Conservation (phyloP, 257 asterid species). For the Gynochthodes officinalis region DNA sequence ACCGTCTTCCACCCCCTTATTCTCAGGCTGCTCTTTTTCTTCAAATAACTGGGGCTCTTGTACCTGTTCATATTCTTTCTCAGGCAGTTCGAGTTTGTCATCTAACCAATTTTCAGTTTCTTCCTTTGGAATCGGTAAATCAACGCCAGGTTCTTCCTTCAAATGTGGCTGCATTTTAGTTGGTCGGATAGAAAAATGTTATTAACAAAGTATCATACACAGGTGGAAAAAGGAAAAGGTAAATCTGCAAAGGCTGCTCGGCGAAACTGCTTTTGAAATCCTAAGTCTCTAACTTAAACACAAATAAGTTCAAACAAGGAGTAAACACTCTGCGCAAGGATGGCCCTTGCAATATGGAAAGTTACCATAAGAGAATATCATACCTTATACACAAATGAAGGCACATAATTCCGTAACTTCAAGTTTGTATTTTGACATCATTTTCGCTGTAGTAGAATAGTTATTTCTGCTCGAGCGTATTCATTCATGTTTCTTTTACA, state of each 20-base stretch:
- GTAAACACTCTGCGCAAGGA: background rate
- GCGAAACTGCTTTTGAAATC: background rate
- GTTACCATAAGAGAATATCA: background rate
- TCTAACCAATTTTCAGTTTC: slow-evolving; percentile 19
- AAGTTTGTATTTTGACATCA: background rate
- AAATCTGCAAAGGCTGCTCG: background rate
- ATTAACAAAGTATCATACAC: background rate
- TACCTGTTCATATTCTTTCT: background rate
- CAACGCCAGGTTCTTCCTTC: slow-evolving; percentile 25
- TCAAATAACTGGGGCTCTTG: slow-evolving; percentile 18
- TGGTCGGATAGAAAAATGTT: slow-evolving; percentile 2
- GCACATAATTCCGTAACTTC: background rate
- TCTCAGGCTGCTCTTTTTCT: slow-evolving; percentile 14
- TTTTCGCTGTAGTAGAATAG: background rate
- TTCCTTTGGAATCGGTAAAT: slow-evolving; percentile 20
- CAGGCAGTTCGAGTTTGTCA: slow-evolving; percentile 19
- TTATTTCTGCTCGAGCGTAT: background rate
- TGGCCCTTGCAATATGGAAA: background rate
- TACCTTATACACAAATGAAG: background rate
- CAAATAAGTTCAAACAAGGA: background rate
- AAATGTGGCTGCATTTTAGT: slow-evolving; percentile 29
- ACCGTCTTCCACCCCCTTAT: background rate
- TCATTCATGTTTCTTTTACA: background rate
- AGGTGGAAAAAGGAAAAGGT: background rate
- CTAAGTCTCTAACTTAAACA: background rate